Percentiles rank a stretch among this genome's conserved stretches.
Evolutionary conservation across 2,329 filamentous ascomycete species (phyloP).

Genomic region (Clarireedia hainanense): DNA sequence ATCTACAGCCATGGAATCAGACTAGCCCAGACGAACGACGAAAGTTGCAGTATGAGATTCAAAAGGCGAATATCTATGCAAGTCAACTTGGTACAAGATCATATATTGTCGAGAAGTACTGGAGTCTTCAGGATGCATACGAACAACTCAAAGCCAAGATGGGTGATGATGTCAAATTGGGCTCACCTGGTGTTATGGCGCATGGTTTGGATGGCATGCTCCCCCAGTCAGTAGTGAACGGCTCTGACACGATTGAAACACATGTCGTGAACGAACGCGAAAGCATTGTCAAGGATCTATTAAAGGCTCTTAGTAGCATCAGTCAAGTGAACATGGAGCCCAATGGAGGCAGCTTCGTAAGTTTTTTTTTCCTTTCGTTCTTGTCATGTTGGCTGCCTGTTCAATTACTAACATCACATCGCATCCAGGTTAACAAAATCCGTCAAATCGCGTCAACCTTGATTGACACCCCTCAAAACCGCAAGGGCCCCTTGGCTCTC

Average conservation of each 20-base stretch:
- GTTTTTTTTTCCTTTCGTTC: slow-evolving; percentile 21
- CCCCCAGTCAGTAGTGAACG: slow-evolving; percentile 33
- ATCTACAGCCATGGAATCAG: slow-evolving; percentile 25
- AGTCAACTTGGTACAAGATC: slow-evolving; percentile 76
- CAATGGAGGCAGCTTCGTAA: slow-evolving; percentile 56
- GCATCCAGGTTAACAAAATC: slow-evolving; percentile 63
- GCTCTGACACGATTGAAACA: slow-evolving; percentile 32
- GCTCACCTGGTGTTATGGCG: slow-evolving; percentile 22
- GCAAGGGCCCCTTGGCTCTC: slow-evolving; percentile 42
- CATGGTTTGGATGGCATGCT: slow-evolving; percentile 22
- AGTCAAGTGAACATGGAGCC: slow-evolving; percentile 80
- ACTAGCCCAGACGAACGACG: slow-evolving; percentile 31
- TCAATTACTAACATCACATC: slow-evolving; percentile 9
- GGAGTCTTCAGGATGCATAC: slow-evolving; percentile 64
- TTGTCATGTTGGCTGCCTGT: not conserved
- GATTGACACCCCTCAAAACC: slow-evolving; percentile 51
- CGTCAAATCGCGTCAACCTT: slow-evolving; percentile 76
- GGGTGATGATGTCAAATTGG: slow-evolving; percentile 3
- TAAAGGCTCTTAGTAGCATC: slow-evolving; percentile 67
- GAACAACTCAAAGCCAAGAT: slow-evolving; percentile 34
- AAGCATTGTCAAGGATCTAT: slow-evolving; percentile 71
- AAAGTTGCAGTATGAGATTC: slow-evolving; percentile 73
- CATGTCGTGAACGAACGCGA: slow-evolving; percentile 69
- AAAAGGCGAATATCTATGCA: slow-evolving; percentile 83
- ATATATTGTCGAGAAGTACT: slow-evolving; percentile 81